Evolutionary conservation across 495 filamentous ascomycete species (phyloP).

Genomic region (Cryomyces minteri): DNA sequence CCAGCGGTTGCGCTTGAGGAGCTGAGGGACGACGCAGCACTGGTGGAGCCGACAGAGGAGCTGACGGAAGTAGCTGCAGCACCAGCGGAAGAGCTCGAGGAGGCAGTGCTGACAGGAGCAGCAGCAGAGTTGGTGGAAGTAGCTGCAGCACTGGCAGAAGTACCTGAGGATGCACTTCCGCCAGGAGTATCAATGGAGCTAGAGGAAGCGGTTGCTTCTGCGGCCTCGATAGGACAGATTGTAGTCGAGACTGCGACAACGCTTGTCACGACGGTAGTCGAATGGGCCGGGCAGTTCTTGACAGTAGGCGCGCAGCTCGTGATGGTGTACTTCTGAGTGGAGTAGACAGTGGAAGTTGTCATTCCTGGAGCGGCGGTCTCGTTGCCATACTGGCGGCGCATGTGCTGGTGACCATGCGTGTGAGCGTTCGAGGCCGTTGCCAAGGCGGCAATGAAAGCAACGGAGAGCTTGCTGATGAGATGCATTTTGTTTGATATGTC

Average conservation of each 20-base stretch:
- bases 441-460: background rate
- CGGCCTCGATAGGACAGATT: constrained; percentile 2
- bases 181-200: background rate
- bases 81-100: no score
- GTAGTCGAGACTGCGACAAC: constrained; percentile 4
- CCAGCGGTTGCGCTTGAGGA: no score
- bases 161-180: no score
- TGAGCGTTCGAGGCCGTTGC: background rate
- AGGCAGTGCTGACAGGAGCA: no score
- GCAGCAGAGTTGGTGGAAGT: no score
- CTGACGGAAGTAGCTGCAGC: no score
- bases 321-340: constrained; percentile 3
- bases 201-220: background rate
- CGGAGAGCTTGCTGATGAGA: background rate
- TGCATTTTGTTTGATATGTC: background rate
- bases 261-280: constrained; percentile 4
- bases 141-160: no score
- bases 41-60: no score
- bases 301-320: constrained; percentile 4
- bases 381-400: background rate
- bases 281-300: constrained; percentile 10
- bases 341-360: constrained; percentile 2
- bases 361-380: background rate
- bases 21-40: no score
- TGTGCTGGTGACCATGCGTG: background rate